Base-by-base conservation (phyloP, 305 asterid genomes). In the Fraxinus velutina region DNA sequence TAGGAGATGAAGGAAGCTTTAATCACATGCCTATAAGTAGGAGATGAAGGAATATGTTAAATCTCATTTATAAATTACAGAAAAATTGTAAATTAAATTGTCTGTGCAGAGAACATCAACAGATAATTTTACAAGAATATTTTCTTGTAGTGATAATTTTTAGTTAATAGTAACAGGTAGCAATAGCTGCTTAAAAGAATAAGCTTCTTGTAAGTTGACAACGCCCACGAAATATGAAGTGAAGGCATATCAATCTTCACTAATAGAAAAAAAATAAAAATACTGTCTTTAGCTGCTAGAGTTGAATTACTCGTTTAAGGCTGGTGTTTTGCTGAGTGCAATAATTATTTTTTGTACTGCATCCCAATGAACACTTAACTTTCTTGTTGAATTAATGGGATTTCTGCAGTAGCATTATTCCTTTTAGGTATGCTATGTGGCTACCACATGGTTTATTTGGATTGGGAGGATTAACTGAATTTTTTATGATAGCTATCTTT, bases 31-130 rank as follows among this genome's bases (percentile, higher is more conserved):
- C 39, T 30, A 13, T 13, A 70, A 30, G 17, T 70, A 70, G 22
- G 75, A 70, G 75, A 70, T 70, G 75, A 70, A 70, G 75, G 75
- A 70, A 13, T 68, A 30, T 68, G 37, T 68, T 68, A 22, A 68
- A 30, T 70, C 37, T 30, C 75, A 27, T 70, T 4, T 1, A 70
- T 21, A 70, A 70, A 32, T 70, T 70, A 15, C 75, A 30, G 75
- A 70, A 6, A 24, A 64, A 24, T 62, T 22, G 21, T 68, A 24
- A 1, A 4, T 70, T 70, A 70, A 64, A 70, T 30, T 70, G 42
- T 30, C 39, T 30, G 24, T 30, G 75, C 73, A n/a, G 4, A 70
- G 22, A 4, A 70, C 22, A 5, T 70, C 34, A 27, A 13, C 30
- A 5, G 37, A 34, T 24, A 64, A 24, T 64, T 60, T 10, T 2